These are phyloP conservation scores for Albophoma yamanashiensis DNA, from an alignment of 2,329 filamentous ascomycete genomes.

Conservation along the genomic window DNA sequence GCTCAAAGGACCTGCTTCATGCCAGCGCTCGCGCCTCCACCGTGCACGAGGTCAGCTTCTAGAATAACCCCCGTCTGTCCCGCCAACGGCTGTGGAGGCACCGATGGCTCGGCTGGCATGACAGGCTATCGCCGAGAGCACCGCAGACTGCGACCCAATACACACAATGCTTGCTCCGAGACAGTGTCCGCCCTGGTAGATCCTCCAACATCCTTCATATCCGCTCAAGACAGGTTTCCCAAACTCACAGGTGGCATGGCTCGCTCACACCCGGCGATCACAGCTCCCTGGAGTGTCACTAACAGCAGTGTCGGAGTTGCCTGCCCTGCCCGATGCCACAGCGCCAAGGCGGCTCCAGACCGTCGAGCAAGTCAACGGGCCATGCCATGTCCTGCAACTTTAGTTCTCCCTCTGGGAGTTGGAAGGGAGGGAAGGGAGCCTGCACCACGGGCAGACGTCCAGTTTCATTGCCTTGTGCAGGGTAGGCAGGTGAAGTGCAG, in stretches of 20 bases:
- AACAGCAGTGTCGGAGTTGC: background rate
- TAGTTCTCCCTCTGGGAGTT: background rate
- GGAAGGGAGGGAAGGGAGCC: background rate
- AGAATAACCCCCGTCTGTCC: background rate
- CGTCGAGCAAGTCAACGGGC: background rate
- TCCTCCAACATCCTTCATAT: background rate
- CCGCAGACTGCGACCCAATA: background rate
- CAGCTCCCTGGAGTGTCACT: background rate
- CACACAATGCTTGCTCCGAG: background rate
- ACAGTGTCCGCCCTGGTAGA: background rate
- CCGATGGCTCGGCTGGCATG: background rate
- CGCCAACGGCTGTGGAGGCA: background rate
- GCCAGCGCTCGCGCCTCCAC: background rate
- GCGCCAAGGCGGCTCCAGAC: background rate
- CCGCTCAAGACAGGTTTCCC: background rate
- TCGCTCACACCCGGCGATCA: background rate
- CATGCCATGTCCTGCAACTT: background rate
- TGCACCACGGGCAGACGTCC: background rate
- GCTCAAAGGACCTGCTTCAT: background rate
- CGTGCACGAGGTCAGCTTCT: background rate
- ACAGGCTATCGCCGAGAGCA: background rate
- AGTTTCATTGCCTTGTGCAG: background rate
- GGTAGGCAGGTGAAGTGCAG: background rate
- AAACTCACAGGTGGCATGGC: background rate
- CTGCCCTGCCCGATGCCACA: background rate